phyloP scores from a whole-genome alignment of 1,139 yeast genomes.

The Yamadazyma blattariae region DNA sequence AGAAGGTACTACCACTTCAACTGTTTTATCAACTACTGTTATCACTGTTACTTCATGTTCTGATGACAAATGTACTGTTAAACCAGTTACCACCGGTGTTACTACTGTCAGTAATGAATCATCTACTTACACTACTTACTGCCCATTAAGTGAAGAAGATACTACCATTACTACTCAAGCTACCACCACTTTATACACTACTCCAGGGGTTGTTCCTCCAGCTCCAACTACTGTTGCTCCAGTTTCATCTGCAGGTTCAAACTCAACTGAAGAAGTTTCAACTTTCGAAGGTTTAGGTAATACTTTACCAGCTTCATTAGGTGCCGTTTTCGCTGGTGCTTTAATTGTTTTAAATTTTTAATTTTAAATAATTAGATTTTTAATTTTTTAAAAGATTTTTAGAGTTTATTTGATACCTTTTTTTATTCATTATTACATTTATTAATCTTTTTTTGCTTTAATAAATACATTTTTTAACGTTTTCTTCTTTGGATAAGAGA shows the following conservation, averaged over 20 bases:
- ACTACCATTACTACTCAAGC: constrained; percentile 7
- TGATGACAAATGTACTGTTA: constrained; percentile 9
- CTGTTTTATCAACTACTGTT: constrained; percentile 16
- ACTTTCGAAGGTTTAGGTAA: constrained; percentile 17
- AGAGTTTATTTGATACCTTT: not conserved
- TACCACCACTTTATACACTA: constrained; percentile 8
- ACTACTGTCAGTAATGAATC: constrained; percentile 19
- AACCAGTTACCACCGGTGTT: constrained; percentile 23
- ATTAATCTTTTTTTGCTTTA: not conserved
- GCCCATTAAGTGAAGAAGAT: constrained; percentile 29
- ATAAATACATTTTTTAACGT: not conserved
- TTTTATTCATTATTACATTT: not conserved
- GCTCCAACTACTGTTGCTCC: constrained; percentile 9
- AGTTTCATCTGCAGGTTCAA: constrained; percentile 3
- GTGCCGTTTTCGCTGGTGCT: constrained; percentile 21
- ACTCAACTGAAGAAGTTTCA: constrained; percentile 8
- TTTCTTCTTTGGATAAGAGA: constrained; percentile 1
- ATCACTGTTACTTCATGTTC: constrained; percentile 11
- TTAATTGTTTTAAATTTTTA: constrained; percentile 15
- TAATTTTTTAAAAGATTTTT: not conserved
- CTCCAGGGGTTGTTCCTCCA: not conserved
- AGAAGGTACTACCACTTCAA: constrained; percentile 10
- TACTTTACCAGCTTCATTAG: constrained; percentile 17
- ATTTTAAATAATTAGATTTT: too few relatives aligned
- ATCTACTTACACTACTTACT: constrained; percentile 48